Base-by-base conservation (phyloP, 2,329 filamentous ascomycete genomes). In the Colletotrichum australisinense region DNA sequence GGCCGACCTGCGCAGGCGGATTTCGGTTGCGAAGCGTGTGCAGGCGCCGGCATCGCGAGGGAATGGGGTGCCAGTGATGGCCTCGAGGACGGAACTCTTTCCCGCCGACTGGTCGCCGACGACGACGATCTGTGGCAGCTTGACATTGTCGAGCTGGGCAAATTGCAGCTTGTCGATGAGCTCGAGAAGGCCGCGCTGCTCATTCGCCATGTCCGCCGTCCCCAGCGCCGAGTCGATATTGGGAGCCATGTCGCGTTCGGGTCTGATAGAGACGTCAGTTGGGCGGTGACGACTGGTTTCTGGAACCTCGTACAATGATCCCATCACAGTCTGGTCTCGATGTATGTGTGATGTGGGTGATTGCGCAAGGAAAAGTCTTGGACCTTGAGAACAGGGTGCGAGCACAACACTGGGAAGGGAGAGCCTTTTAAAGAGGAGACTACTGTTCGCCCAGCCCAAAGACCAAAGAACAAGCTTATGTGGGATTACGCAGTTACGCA, bases 61-160 rank as follows among this genome's bases (percentile, higher is more conserved):
- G 58, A 93, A 92, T 0, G 87, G 86, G 11, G 91, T 89, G 28
- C 89, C 89, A 0, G 89, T 91, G 49, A 93, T 84, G n/a, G 90
- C 89, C 76, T 92, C 90, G 2, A 92, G 85, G 1, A 91, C 88
- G 5, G 90, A 92, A 76, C 88, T 91, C 79, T 92, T 92, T 24
- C 91, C 91, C 6, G 89, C 88, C 1, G 89, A 91, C 79, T 92
- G 90, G 78, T 92, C 89, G 35, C 90, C 90, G 42, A 91, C 90
- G 28, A 92, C 90, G 59, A 92, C 89, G 46, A 92, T 88, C 77
- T 92, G 89, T 1, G 89, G 89, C 0, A 91, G 83, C 59, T 86
- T 85, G 76, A 88, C 82, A 78, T 87, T 86, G 77, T 89, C 83
- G 78, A 89, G 80, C 78, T 89, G 84, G 74, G 85, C 81, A 79